Percentiles rank a stretch among this genome's conserved stretches.
Evolutionary conservation across 1,284 basidiomycete species (phyloP).

Genomic region (Ceratobasidium sp.): DNA sequence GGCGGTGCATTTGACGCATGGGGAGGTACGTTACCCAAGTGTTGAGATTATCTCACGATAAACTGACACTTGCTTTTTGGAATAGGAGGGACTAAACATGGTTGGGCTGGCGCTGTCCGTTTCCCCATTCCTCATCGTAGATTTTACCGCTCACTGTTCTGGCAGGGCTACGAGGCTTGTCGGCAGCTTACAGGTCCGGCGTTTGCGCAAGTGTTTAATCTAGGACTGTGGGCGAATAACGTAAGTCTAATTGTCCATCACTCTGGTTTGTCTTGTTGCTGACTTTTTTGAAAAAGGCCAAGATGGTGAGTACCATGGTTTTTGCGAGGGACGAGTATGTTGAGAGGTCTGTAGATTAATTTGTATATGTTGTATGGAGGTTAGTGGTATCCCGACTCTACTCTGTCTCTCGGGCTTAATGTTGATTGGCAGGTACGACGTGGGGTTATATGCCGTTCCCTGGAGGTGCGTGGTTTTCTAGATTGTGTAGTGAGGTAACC

Average conservation of each 20-base stretch:
- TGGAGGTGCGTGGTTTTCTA: constrained; percentile 54
- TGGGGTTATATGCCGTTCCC: constrained; percentile 83
- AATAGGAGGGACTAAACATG: constrained; percentile 42
- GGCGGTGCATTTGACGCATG: constrained; percentile 80
- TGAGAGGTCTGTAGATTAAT: constrained; percentile 59
- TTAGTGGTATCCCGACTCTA: background rate
- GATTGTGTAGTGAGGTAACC: background rate
- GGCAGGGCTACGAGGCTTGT: constrained; percentile 64
- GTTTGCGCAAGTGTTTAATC: constrained; percentile 81
- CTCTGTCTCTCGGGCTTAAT: constrained; percentile 8
- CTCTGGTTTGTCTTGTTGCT: background rate
- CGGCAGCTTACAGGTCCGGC: constrained; percentile 72
- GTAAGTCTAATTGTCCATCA: constrained; percentile 61
- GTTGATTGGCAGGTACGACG: constrained; percentile 67
- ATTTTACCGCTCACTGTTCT: constrained; percentile 16
- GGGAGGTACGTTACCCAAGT: constrained; percentile 49
- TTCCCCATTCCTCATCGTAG: background rate
- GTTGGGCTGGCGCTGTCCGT: constrained; percentile 47
- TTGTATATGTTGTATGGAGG: constrained; percentile 81
- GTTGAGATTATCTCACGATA: background rate
- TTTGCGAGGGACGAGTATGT: background rate
- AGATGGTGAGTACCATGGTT: constrained; percentile 9
- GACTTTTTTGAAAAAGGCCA: constrained; percentile 22
- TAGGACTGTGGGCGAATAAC: constrained; percentile 80
- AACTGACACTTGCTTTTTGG: background rate